Evolutionary conservation across 768 basidiomycete species (phyloP).

Genomic region (Suillus paluster): DNA sequence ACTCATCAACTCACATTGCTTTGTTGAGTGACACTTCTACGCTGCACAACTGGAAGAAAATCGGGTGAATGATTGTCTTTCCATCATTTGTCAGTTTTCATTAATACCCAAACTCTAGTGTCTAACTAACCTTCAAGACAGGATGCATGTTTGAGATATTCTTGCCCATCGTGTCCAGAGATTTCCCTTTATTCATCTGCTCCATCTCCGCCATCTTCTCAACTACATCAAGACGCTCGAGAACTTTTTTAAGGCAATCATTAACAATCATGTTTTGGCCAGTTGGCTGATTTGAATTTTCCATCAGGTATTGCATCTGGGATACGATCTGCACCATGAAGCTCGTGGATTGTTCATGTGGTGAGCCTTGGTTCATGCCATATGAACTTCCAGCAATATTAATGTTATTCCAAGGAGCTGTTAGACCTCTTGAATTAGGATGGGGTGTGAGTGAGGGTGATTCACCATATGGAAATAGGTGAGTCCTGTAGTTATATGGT

Average conservation of each 20-base stretch:
- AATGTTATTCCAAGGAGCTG: background rate
- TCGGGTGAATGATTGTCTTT: conserved; percentile 4
- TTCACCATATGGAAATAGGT: background rate
- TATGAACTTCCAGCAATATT: too few relatives aligned
- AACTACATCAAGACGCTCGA: too few relatives aligned
- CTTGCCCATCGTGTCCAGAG: background rate
- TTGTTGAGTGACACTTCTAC: background rate
- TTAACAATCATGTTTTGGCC: too few relatives aligned
- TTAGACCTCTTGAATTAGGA: background rate
- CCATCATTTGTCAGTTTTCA: background rate
- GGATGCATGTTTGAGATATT: conserved; percentile 4
- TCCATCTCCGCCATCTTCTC: background rate
- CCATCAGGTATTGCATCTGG: too few relatives aligned
- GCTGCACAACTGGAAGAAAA: conserved; percentile 2
- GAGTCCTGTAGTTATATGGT: too few relatives aligned
- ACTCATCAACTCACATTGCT: background rate
- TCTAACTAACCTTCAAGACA: background rate
- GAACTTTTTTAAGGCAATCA: too few relatives aligned
- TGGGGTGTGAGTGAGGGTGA: background rate
- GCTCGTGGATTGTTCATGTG: too few relatives aligned
- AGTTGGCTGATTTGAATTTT: too few relatives aligned
- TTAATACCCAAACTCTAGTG: background rate
- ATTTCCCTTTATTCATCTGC: too few relatives aligned
- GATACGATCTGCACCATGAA: too few relatives aligned
- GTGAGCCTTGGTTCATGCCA: too few relatives aligned